phyloP scores from a whole-genome alignment of 1,284 basidiomycete genomes.

The Apiotrichum akiyoshidainum region DNA sequence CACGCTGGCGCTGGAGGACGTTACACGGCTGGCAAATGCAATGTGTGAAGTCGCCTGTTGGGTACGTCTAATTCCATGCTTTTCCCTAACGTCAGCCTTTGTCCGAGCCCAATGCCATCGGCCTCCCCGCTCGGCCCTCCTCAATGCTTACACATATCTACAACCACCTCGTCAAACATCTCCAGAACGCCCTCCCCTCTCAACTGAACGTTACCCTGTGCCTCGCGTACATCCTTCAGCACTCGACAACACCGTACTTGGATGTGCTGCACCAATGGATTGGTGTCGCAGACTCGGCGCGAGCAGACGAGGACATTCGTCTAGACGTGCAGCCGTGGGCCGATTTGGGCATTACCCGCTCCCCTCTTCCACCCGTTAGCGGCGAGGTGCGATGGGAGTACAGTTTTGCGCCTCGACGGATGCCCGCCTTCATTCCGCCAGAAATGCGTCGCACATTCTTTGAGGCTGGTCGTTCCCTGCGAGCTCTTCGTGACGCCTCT shows the following conservation, averaged over 20 bases:
- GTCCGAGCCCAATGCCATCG: slow-evolving; percentile 17
- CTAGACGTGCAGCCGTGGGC: slow-evolving; percentile 39
- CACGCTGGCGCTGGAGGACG: slow-evolving; percentile 23
- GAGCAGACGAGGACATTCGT: slow-evolving; percentile 27
- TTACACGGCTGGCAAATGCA: slow-evolving; percentile 21
- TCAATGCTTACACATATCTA: slow-evolving; percentile 39
- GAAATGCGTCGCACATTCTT: slow-evolving; percentile 35
- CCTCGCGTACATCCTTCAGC: slow-evolving; percentile 37
- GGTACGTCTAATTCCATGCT: slow-evolving; percentile 20
- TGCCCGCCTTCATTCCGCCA: slow-evolving; percentile 43
- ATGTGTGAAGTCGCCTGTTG: slow-evolving; percentile 37
- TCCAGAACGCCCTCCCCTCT: slow-evolving; percentile 9
- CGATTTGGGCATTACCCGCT: slow-evolving; percentile 43
- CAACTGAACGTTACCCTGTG: slow-evolving; percentile 17
- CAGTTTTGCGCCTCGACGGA: slow-evolving; percentile 31
- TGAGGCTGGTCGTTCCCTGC: slow-evolving; percentile 42
- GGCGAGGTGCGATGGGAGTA: slow-evolving; percentile 30
- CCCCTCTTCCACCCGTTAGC: not conserved
- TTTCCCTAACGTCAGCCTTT: slow-evolving; percentile 24
- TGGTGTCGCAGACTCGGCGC: slow-evolving; percentile 27
- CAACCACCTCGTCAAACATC: slow-evolving; percentile 31
- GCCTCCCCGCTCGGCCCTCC: slow-evolving; percentile 34
- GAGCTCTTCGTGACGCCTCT: slow-evolving; percentile 40
- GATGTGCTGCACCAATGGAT: slow-evolving; percentile 42
- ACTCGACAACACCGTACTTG: slow-evolving; percentile 33